Evolutionary conservation across 139 green algal species (phyloP).

Genomic region (Monoraphidium neglectum): DNA sequence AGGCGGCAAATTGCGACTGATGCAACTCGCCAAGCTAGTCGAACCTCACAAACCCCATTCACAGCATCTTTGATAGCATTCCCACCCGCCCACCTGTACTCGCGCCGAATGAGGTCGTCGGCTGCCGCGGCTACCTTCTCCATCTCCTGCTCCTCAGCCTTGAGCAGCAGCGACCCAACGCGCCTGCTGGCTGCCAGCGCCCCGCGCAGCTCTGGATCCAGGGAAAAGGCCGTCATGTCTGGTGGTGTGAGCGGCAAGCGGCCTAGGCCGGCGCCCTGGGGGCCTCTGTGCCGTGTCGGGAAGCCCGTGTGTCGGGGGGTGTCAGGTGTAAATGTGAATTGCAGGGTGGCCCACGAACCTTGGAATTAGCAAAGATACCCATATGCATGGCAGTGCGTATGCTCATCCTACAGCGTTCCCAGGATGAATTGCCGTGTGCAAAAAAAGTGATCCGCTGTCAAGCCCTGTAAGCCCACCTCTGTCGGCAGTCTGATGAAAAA

Average conservation of each 20-base stretch:
- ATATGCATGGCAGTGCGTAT: background rate
- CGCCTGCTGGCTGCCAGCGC: conserved; percentile 35
- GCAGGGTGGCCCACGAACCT: conserved; percentile 1
- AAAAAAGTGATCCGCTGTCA: too few relatives aligned
- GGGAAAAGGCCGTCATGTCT: too few relatives aligned
- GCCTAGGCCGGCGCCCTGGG: background rate
- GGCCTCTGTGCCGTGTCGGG: background rate
- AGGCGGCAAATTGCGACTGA: too few relatives aligned
- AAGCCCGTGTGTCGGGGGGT: background rate
- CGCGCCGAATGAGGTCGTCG: conserved; percentile 40
- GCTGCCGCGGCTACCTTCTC: conserved; percentile 35
- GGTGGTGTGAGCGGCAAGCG: background rate
- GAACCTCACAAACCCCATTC: too few relatives aligned
- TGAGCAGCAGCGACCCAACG: conserved; percentile 53
- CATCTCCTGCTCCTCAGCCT: conserved; percentile 51
- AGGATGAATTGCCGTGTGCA: too few relatives aligned
- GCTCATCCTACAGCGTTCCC: too few relatives aligned
- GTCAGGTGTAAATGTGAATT: background rate
- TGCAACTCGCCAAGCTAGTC: too few relatives aligned
- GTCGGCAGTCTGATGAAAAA: too few relatives aligned
- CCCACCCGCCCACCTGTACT: conserved; percentile 24
- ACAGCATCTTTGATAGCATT: too few relatives aligned
- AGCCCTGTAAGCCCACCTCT: too few relatives aligned
- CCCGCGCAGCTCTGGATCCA: conserved; percentile 7
- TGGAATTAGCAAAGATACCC: background rate